Evolutionary conservation across 805 yeast genomes (phyloP).

Genomic region (Myxozyma nipponensis): DNA sequence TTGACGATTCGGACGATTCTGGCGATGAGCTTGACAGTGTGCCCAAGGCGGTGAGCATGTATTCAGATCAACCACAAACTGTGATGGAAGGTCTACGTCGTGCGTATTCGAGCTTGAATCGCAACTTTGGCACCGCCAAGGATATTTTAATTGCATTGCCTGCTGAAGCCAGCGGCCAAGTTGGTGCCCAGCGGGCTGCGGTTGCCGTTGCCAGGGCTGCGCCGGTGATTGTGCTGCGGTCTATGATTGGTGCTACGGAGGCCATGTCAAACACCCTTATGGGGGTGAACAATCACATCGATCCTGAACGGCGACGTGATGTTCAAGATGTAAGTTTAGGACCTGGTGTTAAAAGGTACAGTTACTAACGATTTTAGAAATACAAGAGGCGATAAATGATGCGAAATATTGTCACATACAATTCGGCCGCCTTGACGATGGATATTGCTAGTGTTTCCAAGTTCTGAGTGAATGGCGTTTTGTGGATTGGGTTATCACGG

Average conservation of each 20-base stretch:
- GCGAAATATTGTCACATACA: no score
- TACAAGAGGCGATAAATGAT: constrained; percentile 5
- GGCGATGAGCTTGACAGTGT: constrained; percentile 35
- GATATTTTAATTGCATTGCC: constrained; percentile 59
- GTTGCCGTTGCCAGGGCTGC: constrained; percentile 66
- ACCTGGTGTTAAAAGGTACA: not conserved
- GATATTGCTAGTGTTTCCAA: constrained; percentile 9
- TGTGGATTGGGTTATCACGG: constrained; percentile 6
- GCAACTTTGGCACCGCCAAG: constrained; percentile 62
- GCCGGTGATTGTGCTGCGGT: constrained; percentile 76
- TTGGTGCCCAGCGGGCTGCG: constrained; percentile 63
- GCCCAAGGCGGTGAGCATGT: constrained; percentile 55
- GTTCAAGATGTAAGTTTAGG: constrained; percentile 48
- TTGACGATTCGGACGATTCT: constrained; percentile 2
- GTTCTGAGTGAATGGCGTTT: constrained; percentile 5
- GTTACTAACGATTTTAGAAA: constrained; percentile 2
- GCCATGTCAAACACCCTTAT: constrained; percentile 76
- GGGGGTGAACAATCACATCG: constrained; percentile 79
- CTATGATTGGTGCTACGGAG: constrained; percentile 89
- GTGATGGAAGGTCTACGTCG: constrained; percentile 65
- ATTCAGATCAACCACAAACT: constrained; percentile 77
- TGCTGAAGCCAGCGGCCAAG: constrained; percentile 59
- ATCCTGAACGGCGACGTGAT: constrained; percentile 56
- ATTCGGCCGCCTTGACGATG: no score
- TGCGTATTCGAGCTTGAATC: constrained; percentile 72